These are phyloP conservation scores for Albifimbria verrucaria DNA, from an alignment of 2,329 filamentous ascomycete genomes.

Conservation along the genomic window DNA sequence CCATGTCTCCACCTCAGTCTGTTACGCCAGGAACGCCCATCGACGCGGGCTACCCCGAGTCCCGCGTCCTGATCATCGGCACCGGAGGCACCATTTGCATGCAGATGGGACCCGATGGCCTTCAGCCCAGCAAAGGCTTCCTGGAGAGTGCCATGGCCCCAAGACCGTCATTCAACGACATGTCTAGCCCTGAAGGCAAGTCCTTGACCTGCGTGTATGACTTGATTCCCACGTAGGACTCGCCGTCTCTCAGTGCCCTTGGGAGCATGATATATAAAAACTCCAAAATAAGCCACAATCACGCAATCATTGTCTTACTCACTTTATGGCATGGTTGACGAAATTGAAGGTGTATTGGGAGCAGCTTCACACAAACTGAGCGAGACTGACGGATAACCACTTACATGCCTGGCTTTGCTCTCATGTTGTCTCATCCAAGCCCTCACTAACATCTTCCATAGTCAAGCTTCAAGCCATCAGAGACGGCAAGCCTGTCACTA, in stretches of 20 bases:
- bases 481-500: constrained; percentile 44
- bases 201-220: no score
- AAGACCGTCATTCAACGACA: constrained; percentile 81
- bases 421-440: constrained; percentile 1
- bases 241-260: no score
- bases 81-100: constrained; percentile 92
- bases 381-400: no score
- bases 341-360: no score
- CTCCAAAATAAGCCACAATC: no score
- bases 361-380: no score
- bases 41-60: constrained; percentile 56
- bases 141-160: constrained; percentile 78
- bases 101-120: constrained; percentile 74
- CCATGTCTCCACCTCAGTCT: not conserved
- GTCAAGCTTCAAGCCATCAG: constrained; percentile 50
- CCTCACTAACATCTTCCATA: constrained; percentile 15
- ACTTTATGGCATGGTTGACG: no score
- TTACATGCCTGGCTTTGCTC: no score
- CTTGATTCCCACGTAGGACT: no score
- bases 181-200: constrained; percentile 25
- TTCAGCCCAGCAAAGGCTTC: constrained; percentile 78
- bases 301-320: no score
- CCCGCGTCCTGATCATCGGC: constrained; percentile 83
- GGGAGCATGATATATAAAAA: no score
- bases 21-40: not conserved